Conservation (phyloP, 768 basidiomycete genomes). For the Trametes elegans region DNA sequence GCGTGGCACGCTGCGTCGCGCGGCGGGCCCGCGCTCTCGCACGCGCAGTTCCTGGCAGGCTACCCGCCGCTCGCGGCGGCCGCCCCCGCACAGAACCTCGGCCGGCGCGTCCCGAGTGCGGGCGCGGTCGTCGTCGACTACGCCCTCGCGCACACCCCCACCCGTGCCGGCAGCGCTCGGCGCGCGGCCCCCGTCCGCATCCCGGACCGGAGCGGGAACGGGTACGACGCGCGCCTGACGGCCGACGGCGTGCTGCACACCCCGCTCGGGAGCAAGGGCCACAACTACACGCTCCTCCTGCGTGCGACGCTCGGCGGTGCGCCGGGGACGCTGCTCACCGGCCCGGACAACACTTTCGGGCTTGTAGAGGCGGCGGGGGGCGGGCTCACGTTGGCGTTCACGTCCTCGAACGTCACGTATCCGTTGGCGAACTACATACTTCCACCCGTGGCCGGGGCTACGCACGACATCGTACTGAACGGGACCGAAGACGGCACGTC, state of each 20-base stretch:
- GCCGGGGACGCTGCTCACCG: constrained; percentile 18
- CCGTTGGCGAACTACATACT: constrained; percentile 20
- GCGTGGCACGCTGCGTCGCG: constrained; percentile 27
- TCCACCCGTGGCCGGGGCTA: neutral
- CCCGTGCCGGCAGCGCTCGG: no score
- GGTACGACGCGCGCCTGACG: constrained; percentile 21
- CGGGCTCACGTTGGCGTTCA: constrained; percentile 23
- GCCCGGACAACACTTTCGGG: constrained; percentile 22
- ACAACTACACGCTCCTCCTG: constrained; percentile 26
- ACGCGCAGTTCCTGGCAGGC: constrained; percentile 22
- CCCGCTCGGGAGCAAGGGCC: constrained; percentile 26
- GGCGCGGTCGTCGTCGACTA: constrained; percentile 20
- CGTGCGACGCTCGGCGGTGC: constrained; percentile 3
- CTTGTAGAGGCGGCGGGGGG: constrained; percentile 1
- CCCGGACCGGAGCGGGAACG: constrained; percentile 24
- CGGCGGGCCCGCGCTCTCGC: constrained; percentile 25
- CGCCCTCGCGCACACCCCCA: constrained; percentile 7
- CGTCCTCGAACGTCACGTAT: constrained; percentile 25
- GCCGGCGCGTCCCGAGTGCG: constrained; percentile 21
- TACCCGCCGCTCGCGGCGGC: constrained; percentile 21
- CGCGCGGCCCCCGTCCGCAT: neutral
- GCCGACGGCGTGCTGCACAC: constrained; percentile 17
- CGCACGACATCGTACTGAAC: constrained; percentile 18
- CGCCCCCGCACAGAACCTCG: constrained; percentile 28
- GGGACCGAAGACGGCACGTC: constrained; percentile 23